phyloP scores from a whole-genome alignment of 1,284 basidiomycete species.

The Ceratorhiza oryzae-sativae region DNA sequence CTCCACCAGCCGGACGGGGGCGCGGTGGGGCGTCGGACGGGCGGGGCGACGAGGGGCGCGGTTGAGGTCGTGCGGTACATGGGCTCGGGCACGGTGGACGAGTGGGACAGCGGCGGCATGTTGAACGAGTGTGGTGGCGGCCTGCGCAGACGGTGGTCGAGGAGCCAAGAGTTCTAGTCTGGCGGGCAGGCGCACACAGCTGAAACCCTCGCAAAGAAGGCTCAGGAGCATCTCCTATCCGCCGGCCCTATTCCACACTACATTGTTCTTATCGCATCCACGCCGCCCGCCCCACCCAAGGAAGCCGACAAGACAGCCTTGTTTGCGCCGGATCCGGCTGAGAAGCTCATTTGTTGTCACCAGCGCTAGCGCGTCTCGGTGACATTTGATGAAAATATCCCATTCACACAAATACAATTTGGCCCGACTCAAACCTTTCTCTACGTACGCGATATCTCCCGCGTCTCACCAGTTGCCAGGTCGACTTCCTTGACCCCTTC shows the following conservation, averaged over 20 bases:
- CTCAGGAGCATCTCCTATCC: no score
- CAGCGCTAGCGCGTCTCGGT: no score
- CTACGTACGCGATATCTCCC: conserved; percentile 11
- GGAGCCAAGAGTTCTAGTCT: conserved; percentile 17
- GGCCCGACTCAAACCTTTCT: background rate
- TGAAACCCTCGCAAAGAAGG: no score
- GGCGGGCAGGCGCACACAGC: no score
- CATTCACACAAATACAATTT: conserved; percentile 3
- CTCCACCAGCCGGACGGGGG: conserved; percentile 21
- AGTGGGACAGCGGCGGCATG: background rate
- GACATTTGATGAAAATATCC: no score
- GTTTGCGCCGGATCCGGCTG: background rate
- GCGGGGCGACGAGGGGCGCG: conserved; percentile 11
- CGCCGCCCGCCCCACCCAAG: no score
- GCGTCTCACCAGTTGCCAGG: conserved; percentile 49
- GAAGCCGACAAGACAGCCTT: no score
- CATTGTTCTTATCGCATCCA: no score
- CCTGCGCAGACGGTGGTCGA: conserved; percentile 15
- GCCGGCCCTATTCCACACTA: no score
- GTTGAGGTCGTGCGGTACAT: conserved; percentile 6
- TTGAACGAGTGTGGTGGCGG: conserved; percentile 8
- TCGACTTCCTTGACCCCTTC: conserved; percentile 84
- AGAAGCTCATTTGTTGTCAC: conserved; percentile 10
- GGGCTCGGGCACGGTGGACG: background rate
- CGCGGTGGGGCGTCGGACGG: background rate